These are phyloP conservation scores for Setomelanomma holmii DNA, from an alignment of 2,329 filamentous ascomycete species.

Conservation along the genomic window DNA sequence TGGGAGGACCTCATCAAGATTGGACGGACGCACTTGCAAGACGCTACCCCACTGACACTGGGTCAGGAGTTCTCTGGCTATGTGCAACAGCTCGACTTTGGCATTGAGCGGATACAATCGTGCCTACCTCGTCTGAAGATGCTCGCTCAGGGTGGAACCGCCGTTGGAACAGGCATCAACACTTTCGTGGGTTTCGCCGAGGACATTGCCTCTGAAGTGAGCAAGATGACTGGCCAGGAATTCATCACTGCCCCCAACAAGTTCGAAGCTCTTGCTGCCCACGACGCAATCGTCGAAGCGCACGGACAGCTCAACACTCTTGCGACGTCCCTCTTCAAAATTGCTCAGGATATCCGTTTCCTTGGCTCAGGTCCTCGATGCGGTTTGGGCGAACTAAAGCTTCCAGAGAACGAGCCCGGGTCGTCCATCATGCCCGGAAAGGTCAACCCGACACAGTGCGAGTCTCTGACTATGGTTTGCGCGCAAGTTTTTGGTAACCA, in stretches of 20 bases:
- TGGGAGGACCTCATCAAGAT: conserved; percentile 99
- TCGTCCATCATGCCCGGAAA: conserved; percentile 99
- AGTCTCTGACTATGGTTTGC: conserved; percentile 97
- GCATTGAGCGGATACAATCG: conserved; percentile 84
- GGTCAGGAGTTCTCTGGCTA: conserved; percentile 99
- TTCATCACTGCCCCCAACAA: conserved; percentile 99
- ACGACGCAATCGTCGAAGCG: conserved; percentile 95
- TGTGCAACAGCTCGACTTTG: conserved; percentile 90
- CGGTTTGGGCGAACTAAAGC: conserved; percentile 88
- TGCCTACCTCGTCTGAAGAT: conserved; percentile 83
- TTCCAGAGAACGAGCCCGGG: conserved; percentile 98
- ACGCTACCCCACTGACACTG: conserved; percentile 92
- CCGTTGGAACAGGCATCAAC: conserved; percentile 96
- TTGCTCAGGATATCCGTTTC: conserved; percentile 97
- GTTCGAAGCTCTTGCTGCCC: conserved; percentile 94
- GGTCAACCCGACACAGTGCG: conserved; percentile 98
- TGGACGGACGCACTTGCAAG: conserved; percentile 94
- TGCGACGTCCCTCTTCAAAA: conserved; percentile 91
- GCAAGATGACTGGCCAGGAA: conserved; percentile 87
- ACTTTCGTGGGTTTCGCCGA: conserved; percentile 96
- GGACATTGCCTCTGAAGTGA: conserved; percentile 88
- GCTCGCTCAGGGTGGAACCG: conserved; percentile 93
- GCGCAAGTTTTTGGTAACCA: conserved; percentile 98
- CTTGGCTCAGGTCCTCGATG: conserved; percentile 95
- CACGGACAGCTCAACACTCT: conserved; percentile 93